These are phyloP conservation scores for Halophytophthora polymorphica DNA, from an alignment of 352 stramenopile genomes.

Conservation along the genomic window DNA sequence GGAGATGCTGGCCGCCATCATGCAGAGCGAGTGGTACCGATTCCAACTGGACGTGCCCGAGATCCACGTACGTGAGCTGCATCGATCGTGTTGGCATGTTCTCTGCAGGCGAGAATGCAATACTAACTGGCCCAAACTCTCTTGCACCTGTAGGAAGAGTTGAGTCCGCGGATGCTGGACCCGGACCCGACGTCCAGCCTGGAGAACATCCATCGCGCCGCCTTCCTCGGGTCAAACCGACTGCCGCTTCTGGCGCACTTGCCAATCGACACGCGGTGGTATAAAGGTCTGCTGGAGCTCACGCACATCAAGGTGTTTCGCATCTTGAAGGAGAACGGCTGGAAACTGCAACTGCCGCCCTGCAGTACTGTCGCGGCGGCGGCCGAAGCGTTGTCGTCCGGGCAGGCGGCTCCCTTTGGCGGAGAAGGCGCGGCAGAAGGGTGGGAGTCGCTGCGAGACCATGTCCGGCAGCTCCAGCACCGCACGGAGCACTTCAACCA, in stretches of 20 bases:
- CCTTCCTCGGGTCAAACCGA: constrained; percentile 25
- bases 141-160: constrained; percentile 17
- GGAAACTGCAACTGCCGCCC: constrained; percentile 18
- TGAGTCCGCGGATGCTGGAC: constrained; percentile 20
- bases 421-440: background rate
- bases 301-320: constrained; percentile 17
- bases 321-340: constrained; percentile 31
- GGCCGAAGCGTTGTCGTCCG: constrained; percentile 6
- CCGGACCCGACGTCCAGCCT: constrained; percentile 13
- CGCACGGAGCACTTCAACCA: constrained; percentile 27
- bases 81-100: background rate
- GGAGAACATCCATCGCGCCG: constrained; percentile 27
- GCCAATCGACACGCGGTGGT: constrained; percentile 25
- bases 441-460: constrained; percentile 8
- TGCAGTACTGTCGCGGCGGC: constrained; percentile 24
- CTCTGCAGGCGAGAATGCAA: background rate
- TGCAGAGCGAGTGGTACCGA: constrained; percentile 39
- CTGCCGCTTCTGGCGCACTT: constrained; percentile 30
- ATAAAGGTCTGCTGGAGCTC: constrained; percentile 19
- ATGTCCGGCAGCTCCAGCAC: constrained; percentile 24
- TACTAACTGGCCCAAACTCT: background rate
- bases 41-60: constrained; percentile 27
- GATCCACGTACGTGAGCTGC: constrained; percentile 21
- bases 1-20: constrained; percentile 25
- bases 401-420: background rate